Evolutionary conservation across 2,329 filamentous ascomycete species (phyloP), one percentile per base, ranked within the genome.

Genomic region (Talaromyces sp.): DNA sequence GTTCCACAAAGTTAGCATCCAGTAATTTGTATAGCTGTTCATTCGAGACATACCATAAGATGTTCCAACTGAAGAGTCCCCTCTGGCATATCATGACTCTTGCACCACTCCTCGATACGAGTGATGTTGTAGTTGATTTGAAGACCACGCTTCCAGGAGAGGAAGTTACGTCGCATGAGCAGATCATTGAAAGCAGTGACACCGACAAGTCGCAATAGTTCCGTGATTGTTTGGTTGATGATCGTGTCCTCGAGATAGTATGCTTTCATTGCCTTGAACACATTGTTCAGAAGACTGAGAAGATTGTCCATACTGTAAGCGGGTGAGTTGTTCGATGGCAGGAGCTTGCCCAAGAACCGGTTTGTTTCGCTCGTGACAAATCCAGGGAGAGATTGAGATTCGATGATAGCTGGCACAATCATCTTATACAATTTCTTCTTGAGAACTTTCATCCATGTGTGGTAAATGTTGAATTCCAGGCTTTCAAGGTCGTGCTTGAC

Each of bases 91-190:
- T 98, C 95, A 76, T 99, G 96, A 73, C 93, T 96, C 86, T 99
- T 99, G 81, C 95, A 99, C 95, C 95, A 99, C 79, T 99, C 95
- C 77, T 99, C 95, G 67, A 99, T 99, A 63, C 95, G 87, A 25
- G 95, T 99, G 76, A 99, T 99, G 81, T 99, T 99, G 83, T 99
- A 99, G 81, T 99, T 99, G 81, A 99, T 99, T 78, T 99, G 95
- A 61, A 99, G 86, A 70, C 95, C 95, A 77, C 95, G 92, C 83
- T 99, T 99, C 95, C 95, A 99, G 0, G 93, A 97, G 63, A 99
- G 85, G 85, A 99, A 99, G 79, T 98, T 98, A 70, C 95, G 87
- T 71, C 95, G 88, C 93, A 99, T 97, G 69, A 99, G 85, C 66
- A 99, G 82, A 75, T 99, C 95, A 76, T 99, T 99, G 82, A 99